These are phyloP conservation scores for Aspergillus eucalypticola DNA, from an alignment of 2,329 filamentous ascomycete species.

Conservation along the genomic window DNA sequence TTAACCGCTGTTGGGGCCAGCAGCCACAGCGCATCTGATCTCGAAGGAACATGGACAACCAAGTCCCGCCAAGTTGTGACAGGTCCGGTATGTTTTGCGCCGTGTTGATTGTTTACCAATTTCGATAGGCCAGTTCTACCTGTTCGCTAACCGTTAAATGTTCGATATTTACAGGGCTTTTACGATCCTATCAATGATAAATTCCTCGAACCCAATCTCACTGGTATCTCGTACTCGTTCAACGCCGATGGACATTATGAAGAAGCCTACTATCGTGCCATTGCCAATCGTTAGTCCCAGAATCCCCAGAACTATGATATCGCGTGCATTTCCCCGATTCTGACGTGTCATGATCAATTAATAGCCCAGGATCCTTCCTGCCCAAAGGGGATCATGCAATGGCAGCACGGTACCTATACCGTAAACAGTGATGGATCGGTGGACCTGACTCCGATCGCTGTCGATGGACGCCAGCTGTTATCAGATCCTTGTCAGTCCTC, in stretches of 20 bases:
- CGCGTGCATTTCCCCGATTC: constrained; percentile 8
- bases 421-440: constrained; percentile 61
- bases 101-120: constrained; percentile 4
- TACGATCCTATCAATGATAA: constrained; percentile 67
- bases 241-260: constrained; percentile 68
- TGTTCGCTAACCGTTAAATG: constrained; percentile 6
- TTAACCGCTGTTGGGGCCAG: constrained; percentile 39
- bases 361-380: constrained; percentile 62
- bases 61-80: constrained; percentile 70
- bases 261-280: constrained; percentile 67
- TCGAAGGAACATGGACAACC: constrained; percentile 72
- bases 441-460: constrained; percentile 59
- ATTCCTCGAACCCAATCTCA: constrained; percentile 65
- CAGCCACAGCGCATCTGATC: constrained; percentile 45
- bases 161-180: constrained; percentile 55
- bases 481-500: constrained; percentile 64
- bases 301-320: not conserved
- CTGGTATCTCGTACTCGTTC: constrained; percentile 75
- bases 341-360: constrained; percentile 12
- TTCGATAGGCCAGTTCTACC: not conserved
- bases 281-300: constrained; percentile 64
- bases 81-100: constrained; percentile 58
- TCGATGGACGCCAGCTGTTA: constrained; percentile 67
- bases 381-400: constrained; percentile 67
- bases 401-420: constrained; percentile 67